Evolutionary conservation across 805 yeast genomes (phyloP).

Genomic region (Yamadazyma phyllophila): DNA sequence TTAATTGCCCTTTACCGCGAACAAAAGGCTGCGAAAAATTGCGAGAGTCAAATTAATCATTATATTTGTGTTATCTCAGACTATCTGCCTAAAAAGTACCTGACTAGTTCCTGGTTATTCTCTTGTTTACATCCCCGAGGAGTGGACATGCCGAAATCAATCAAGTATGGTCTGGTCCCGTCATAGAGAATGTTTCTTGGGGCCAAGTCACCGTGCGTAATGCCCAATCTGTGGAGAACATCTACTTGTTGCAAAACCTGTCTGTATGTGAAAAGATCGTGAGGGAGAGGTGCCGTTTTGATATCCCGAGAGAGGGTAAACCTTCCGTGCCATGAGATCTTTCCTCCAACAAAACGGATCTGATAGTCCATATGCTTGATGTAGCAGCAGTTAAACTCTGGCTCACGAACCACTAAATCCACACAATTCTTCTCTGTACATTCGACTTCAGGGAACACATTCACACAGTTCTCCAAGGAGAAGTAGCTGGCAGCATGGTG

Average conservation of each 20-base stretch:
- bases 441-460: not conserved
- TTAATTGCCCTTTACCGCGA: not conserved
- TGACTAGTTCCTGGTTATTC: not conserved
- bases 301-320: not conserved
- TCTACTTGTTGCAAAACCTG: not conserved
- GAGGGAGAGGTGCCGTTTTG: not conserved
- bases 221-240: not conserved
- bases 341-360: not conserved
- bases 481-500: not conserved
- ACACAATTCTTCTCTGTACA: slow-evolving; percentile 1
- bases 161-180: not conserved
- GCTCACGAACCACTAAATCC: not conserved
- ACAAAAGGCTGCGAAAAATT: not conserved
- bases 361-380: not conserved
- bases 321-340: not conserved
- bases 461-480: not conserved
- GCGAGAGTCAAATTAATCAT: not conserved
- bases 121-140: not conserved
- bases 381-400: not conserved
- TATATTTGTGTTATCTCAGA: not conserved
- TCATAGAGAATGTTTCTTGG: slow-evolving; percentile 1
- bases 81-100: not conserved
- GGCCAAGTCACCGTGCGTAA: slow-evolving; percentile 1
- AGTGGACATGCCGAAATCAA: not conserved
- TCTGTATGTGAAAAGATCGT: not conserved